Percentiles rank a stretch among this genome's conserved stretches.
Evolutionary conservation across 148 eudicot genomes (phyloP).

Genomic region (Amaranthus cruentus): DNA sequence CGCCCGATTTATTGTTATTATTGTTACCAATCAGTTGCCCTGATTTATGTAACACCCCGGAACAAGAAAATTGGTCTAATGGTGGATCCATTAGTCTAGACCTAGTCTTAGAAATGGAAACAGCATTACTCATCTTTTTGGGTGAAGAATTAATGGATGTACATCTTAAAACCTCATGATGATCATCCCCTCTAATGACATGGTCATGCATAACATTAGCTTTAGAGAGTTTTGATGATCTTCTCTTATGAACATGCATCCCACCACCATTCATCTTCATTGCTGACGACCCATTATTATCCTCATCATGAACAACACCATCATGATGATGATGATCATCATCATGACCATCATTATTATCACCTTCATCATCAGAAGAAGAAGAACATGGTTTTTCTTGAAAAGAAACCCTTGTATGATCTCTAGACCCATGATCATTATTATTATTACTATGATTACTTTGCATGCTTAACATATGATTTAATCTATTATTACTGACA

Average conservation of each 20-base stretch:
- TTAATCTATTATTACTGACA: neutral
- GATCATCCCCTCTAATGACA: neutral
- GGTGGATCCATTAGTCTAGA: constrained; percentile 55
- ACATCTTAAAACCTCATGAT: constrained; percentile 47
- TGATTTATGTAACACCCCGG: constrained; percentile 20
- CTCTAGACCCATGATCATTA: constrained; percentile 25
- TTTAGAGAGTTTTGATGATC: neutral
- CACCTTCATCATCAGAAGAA: neutral
- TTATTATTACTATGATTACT: neutral
- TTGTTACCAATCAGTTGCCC: constrained; percentile 8
- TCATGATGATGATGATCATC: constrained; percentile 8
- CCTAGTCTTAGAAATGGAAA: constrained; percentile 34
- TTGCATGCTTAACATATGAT: neutral
- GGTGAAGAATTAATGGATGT: constrained; percentile 47
- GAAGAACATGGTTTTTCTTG: constrained; percentile 5
- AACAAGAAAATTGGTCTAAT: constrained; percentile 16
- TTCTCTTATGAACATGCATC: constrained; percentile 6
- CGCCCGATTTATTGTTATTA: constrained; percentile 30
- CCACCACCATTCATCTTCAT: constrained; percentile 13
- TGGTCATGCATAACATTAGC: neutral
- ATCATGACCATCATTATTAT: constrained; percentile 12
- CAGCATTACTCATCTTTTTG: constrained; percentile 26
- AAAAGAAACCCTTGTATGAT: constrained; percentile 30
- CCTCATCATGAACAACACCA: neutral
- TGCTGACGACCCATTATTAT: neutral